These are phyloP conservation scores for Chalciporus chontae DNA, from an alignment of 768 basidiomycete species.

Conservation along the genomic window DNA sequence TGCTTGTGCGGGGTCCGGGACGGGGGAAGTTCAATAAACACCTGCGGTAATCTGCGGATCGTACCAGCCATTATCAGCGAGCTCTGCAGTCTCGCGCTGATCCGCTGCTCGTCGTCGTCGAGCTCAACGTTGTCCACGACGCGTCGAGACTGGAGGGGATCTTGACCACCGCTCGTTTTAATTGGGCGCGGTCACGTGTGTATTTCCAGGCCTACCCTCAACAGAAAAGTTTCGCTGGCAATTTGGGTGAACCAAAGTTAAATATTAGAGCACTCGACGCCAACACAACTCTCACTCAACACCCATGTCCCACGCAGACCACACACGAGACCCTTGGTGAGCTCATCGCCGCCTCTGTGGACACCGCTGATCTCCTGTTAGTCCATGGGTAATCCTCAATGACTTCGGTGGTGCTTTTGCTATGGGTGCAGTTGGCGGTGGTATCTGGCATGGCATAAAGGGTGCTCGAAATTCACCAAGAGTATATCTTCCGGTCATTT, in stretches of 20 bases:
- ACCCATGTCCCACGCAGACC: conserved; percentile 84
- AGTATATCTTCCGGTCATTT: conserved; percentile 42
- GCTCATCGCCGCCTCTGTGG: conserved; percentile 10
- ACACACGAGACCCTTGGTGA: conserved; percentile 91
- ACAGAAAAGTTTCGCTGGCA: conserved; percentile 20
- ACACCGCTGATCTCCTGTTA: conserved; percentile 31
- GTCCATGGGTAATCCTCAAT: conserved; percentile 98
- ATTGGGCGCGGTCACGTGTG: conserved; percentile 32
- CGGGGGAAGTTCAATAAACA: conserved; percentile 59
- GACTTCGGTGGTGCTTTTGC: conserved; percentile 98
- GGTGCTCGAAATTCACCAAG: conserved; percentile 95
- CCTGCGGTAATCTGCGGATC: conserved; percentile 37
- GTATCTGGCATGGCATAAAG: conserved; percentile 98
- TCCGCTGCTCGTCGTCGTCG: conserved; percentile 11
- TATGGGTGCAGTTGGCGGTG: conserved; percentile 97
- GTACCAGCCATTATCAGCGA: conserved; percentile 18
- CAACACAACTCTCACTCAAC: not conserved
- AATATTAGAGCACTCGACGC: not conserved
- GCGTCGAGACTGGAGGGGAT: conserved; percentile 9
- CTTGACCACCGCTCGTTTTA: conserved; percentile 1
- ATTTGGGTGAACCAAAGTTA: no score
- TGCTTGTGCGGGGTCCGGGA: conserved; percentile 22
- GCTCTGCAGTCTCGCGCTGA: not conserved
- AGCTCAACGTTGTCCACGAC: conserved; percentile 18
- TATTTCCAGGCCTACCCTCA: conserved; percentile 29